phyloP scores from a whole-genome alignment of 2,329 filamentous ascomycete species.

The Phialophora verrucosa region DNA sequence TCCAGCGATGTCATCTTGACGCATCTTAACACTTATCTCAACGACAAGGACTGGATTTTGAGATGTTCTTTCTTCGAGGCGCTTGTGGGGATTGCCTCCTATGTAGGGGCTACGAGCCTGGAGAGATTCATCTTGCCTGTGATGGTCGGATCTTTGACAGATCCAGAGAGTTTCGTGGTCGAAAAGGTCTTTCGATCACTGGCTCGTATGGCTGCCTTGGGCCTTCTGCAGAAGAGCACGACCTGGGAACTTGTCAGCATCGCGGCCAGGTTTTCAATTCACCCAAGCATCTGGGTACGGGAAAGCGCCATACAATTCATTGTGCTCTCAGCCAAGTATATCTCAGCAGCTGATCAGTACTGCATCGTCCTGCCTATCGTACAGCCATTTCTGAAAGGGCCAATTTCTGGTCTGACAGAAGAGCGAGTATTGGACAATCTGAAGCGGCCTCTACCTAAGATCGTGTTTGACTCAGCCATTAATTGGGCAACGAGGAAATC shows the following conservation, averaged over 20 bases:
- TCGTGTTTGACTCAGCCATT: slow-evolving; percentile 82
- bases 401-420: slow-evolving; percentile 72
- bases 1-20: slow-evolving; percentile 96
- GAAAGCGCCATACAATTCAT: slow-evolving; percentile 88
- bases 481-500: slow-evolving; percentile 85
- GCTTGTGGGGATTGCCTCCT: slow-evolving; percentile 88
- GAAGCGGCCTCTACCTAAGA: slow-evolving; percentile 78
- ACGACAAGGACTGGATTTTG: slow-evolving; percentile 93
- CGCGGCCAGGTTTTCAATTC: slow-evolving; percentile 82
- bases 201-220: slow-evolving; percentile 84
- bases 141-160: slow-evolving; percentile 92
- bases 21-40: slow-evolving; percentile 95
- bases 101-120: slow-evolving; percentile 84
- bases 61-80: slow-evolving; percentile 97
- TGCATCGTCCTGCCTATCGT: slow-evolving; percentile 84
- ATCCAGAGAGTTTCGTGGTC: slow-evolving; percentile 91
- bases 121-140: slow-evolving; percentile 95
- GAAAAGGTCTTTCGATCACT: slow-evolving; percentile 88
- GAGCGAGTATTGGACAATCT: slow-evolving; percentile 77
- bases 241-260: slow-evolving; percentile 88
- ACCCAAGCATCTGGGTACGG: slow-evolving; percentile 93
- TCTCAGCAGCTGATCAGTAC: slow-evolving; percentile 79
- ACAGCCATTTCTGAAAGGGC: slow-evolving; percentile 78
- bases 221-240: slow-evolving; percentile 81
- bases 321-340: slow-evolving; percentile 73